These are phyloP conservation scores for Suillus cothurnatus DNA, from an alignment of 768 basidiomycete genomes.

Conservation along the genomic window DNA sequence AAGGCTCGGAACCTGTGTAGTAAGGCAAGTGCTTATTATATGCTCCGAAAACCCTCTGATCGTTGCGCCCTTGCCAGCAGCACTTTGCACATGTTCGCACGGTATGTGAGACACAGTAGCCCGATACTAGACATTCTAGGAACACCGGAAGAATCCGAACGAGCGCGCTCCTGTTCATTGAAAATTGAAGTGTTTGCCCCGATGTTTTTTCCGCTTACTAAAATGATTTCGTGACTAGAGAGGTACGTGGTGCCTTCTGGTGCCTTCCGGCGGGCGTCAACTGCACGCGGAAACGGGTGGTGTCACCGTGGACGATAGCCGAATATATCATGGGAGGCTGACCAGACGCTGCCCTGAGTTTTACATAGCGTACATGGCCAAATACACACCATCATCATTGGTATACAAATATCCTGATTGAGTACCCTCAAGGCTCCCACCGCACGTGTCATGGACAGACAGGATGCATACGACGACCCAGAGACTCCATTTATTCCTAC, in stretches of 20 bases:
- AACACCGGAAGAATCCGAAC: not conserved
- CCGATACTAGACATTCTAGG: not conserved
- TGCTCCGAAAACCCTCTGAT: not conserved
- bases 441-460: conserved; percentile 7
- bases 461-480: not conserved
- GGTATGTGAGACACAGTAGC: not conserved
- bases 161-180: not conserved
- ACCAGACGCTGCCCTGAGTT: not conserved
- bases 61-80: not conserved
- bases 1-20: not conserved
- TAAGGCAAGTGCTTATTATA: not conserved
- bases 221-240: not conserved
- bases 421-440: not conserved
- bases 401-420: not conserved
- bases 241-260: not conserved
- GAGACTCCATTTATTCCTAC: conserved; percentile 11
- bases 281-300: not conserved
- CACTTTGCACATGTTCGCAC: not conserved
- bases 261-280: not conserved
- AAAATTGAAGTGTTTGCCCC: not conserved
- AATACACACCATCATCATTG: not conserved
- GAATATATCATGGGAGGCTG: not conserved
- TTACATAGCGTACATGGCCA: not conserved
- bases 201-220: not conserved
- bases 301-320: not conserved